These are phyloP conservation scores for Tagetes patula DNA, from an alignment of 129 eudicot genomes.

Conservation along the genomic window DNA sequence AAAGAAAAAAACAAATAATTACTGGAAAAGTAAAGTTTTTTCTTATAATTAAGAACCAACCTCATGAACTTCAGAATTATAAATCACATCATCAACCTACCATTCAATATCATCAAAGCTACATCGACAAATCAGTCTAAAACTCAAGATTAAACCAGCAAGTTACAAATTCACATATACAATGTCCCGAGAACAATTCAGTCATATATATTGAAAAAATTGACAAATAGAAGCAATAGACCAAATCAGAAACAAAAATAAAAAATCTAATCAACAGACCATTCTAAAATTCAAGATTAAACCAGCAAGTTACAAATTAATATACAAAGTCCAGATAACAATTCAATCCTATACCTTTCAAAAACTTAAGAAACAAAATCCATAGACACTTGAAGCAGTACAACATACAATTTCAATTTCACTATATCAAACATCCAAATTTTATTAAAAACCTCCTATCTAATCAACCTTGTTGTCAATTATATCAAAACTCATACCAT, in stretches of 20 bases:
- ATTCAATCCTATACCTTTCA: background rate
- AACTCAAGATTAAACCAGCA: constrained; percentile 6
- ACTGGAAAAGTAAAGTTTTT: background rate
- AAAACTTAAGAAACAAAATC: background rate
- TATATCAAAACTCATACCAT: background rate
- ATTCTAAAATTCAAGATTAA: background rate
- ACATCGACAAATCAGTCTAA: background rate
- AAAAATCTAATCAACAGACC: background rate
- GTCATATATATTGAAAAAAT: background rate
- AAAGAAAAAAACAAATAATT: background rate
- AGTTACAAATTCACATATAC: constrained; percentile 15
- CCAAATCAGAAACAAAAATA: background rate
- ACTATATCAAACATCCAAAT: background rate
- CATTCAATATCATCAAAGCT: constrained; percentile 2
- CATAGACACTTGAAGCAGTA: background rate
- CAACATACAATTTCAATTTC: background rate
- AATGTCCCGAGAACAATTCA: background rate
- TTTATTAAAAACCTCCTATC: background rate
- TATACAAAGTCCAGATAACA: constrained; percentile 3
- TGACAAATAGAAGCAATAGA: background rate
- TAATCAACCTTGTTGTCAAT: constrained; percentile 11
- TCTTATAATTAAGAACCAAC: background rate
- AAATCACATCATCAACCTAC: constrained; percentile 1
- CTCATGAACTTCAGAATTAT: constrained; percentile 7
- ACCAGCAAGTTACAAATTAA: constrained; percentile 15